Conservation (phyloP, 495 filamentous ascomycete genomes). For the Bacidia gigantensis region DNA sequence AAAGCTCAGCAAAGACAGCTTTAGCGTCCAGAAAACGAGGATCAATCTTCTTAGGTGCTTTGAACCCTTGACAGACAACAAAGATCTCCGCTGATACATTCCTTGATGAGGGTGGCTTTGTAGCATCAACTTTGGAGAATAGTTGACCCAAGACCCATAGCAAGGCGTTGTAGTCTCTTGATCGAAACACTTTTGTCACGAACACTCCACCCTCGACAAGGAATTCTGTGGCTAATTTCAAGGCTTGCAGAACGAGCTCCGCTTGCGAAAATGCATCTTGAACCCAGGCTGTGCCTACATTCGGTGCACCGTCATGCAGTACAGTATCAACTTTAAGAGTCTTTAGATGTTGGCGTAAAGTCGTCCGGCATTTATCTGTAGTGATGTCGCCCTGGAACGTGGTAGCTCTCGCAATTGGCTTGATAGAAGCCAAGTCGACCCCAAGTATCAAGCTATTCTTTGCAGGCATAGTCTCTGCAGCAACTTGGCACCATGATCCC, state of each 20-base stretch:
- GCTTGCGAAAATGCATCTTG: constrained; percentile 98
- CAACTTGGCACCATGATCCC: constrained; percentile 98
- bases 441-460: constrained; percentile 75
- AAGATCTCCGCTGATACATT: constrained; percentile 97
- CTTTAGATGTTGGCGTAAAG: constrained; percentile 79
- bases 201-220: constrained; percentile 81
- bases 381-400: constrained; percentile 98
- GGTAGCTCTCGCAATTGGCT: constrained; percentile 82
- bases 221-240: constrained; percentile 93
- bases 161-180: constrained; percentile 92
- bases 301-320: constrained; percentile 96
- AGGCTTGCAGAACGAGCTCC: constrained; percentile 77
- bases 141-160: constrained; percentile 98
- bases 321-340: constrained; percentile 96
- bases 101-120: constrained; percentile 88
- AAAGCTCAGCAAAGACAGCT: constrained; percentile 88
- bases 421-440: constrained; percentile 92
- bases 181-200: constrained; percentile 94
- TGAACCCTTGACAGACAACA: constrained; percentile 88
- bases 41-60: constrained; percentile 84
- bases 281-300: constrained; percentile 95
- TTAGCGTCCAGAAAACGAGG: constrained; percentile 83
- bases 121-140: constrained; percentile 87
- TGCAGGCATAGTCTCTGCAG: constrained; percentile 83
- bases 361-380: constrained; percentile 90